These are phyloP conservation scores for Ophiosphaerella narmari DNA, from an alignment of 2,329 filamentous ascomycete species.

Conservation along the genomic window DNA sequence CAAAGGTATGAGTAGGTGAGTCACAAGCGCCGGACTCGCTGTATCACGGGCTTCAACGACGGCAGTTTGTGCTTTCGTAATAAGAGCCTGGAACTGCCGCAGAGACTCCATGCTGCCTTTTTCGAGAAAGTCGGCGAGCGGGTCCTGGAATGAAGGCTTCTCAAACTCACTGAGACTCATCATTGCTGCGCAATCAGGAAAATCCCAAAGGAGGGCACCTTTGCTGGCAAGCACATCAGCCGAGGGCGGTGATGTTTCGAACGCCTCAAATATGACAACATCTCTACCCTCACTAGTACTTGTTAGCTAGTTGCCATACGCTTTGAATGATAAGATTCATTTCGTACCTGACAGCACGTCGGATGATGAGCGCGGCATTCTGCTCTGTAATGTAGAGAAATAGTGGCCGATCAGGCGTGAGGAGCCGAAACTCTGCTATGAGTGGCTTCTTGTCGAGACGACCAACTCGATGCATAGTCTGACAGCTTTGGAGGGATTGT, in stretches of 20 bases:
- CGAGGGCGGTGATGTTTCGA: slow-evolving; percentile 62
- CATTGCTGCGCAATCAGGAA: slow-evolving; percentile 60
- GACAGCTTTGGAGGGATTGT: slow-evolving; percentile 19
- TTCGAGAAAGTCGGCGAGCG: slow-evolving; percentile 59
- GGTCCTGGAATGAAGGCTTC: slow-evolving; percentile 52
- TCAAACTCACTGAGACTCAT: slow-evolving; percentile 50
- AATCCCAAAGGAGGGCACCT: slow-evolving; percentile 61
- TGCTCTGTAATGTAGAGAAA: slow-evolving; percentile 55
- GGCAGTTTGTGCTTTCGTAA: slow-evolving; percentile 56
- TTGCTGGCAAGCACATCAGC: slow-evolving; percentile 58
- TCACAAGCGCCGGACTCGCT: slow-evolving; percentile 61
- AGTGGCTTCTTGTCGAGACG: slow-evolving; percentile 30
- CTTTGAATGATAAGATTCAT: slow-evolving; percentile 2
- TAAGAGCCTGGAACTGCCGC: slow-evolving; percentile 57
- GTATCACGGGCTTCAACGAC: slow-evolving; percentile 64
- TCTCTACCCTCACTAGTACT: slow-evolving; percentile 10
- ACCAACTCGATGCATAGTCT: slow-evolving; percentile 18
- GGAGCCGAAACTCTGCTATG: slow-evolving; percentile 18
- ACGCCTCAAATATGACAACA: slow-evolving; percentile 60
- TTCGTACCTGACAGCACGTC: slow-evolving; percentile 39
- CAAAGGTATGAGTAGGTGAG: slow-evolving; percentile 63
- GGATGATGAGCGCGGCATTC: slow-evolving; percentile 55
- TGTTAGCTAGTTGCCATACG: no score
- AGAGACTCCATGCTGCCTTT: slow-evolving; percentile 60
- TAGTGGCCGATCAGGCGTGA: slow-evolving; percentile 35